A percentile compares a stretch with the other conserved stretches of the same genome.
phyloP scores from a whole-genome alignment of 257 asterid genomes.

The Petrea volubilis region DNA sequence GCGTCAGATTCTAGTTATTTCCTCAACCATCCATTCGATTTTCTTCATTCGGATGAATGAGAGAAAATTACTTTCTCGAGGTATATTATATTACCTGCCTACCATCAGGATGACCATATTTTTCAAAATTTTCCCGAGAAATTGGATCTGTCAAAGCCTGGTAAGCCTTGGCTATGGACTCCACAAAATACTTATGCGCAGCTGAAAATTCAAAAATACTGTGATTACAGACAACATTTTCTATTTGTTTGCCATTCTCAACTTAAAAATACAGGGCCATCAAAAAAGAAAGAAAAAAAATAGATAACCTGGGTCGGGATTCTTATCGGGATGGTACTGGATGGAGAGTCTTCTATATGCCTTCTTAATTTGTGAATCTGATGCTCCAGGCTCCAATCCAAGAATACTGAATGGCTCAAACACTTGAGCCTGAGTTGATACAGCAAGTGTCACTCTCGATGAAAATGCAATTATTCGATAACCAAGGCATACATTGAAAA shows the following conservation, averaged over 20 bases:
- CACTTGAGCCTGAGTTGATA: constrained; percentile 61
- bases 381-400: constrained; percentile 87
- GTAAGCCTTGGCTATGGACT: constrained; percentile 89
- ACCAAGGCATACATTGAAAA: background rate
- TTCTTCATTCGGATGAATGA: constrained; percentile 18
- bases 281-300: constrained; percentile 21
- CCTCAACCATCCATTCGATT: background rate
- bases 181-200: constrained; percentile 87
- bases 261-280: background rate
- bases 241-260: constrained; percentile 4
- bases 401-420: constrained; percentile 95
- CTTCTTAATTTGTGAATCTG: constrained; percentile 84
- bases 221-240: constrained; percentile 3
- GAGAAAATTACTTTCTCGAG: background rate
- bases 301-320: constrained; percentile 88
- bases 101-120: constrained; percentile 99
- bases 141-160: constrained; percentile 96
- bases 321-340: constrained; percentile 96
- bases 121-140: constrained; percentile 89
- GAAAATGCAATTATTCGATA: constrained; percentile 7
- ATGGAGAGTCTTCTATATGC: constrained; percentile 92
- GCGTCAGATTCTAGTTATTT: background rate
- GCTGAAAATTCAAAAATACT: constrained; percentile 49
- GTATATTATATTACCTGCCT: constrained; percentile 66
- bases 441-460: background rate